Evolutionary conservation across 148 eudicot species (phyloP), one percentile per base, ranked within the genome.

Genomic region (Spergularia bocconei): DNA sequence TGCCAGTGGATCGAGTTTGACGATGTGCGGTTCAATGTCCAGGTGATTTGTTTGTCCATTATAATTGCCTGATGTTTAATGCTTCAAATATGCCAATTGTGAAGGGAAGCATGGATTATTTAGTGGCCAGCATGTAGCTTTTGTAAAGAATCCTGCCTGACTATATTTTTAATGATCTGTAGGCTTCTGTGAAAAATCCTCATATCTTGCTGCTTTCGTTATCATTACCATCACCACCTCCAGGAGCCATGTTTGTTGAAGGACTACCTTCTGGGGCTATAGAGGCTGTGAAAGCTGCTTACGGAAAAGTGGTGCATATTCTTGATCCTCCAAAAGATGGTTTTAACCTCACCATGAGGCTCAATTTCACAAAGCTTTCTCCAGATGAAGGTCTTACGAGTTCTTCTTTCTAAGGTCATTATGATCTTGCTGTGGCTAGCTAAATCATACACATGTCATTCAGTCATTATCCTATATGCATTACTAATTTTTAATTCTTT

Each of bases 311-410:
- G 54, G 85, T 87, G 65, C 91, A 95, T 69, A 92, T 95, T 87
- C 96, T 88, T 74, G 99, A 95, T 87, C 99, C 99, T 73, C 99
- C 99, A 21, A 92, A 84, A 82, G 99, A 95, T 80, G 92, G 94
- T 75, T 95, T 83, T 80, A 95, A 90, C 79, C 99, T 95, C 81
- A 95, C 99, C 25, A 58, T 95, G 92, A 95, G 89, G 85, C 80
- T 95, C 78, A 95, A 95, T 85, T 85, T 95, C 73, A 79, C 86
- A 71, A 95, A 95, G 83, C 91, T 95, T 84, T 91, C 99, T 81
- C 89, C 87, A 75, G 90, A 90, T 90, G 99, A 95, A 95, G 97
- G 97, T 95, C 82, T 85, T 85, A 84, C 82, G 87, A 87, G 87
- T 87, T 86, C 85, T 79, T 76, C 75, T 86, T 85, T 77, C 78